Percentiles rank a stretch among this genome's conserved stretches.
Evolutionary conservation across 768 basidiomycete genomes (phyloP).

Genomic region (Amanita rubescens): DNA sequence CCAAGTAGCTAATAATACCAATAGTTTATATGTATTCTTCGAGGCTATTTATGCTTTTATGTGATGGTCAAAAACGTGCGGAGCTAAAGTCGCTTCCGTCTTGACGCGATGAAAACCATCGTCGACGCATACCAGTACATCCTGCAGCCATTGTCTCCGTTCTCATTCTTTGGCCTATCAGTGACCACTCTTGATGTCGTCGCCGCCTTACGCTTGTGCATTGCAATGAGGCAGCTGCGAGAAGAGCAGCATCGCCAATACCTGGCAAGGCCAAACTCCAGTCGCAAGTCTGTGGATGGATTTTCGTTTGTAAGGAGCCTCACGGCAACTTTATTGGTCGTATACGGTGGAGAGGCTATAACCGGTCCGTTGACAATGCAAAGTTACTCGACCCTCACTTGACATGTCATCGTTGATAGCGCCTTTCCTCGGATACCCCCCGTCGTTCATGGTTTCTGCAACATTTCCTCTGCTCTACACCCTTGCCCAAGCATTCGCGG

Average conservation of each 20-base stretch:
- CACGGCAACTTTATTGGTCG: slow-evolving; percentile 53
- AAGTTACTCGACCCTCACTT: neutral
- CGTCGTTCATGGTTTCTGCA: slow-evolving; percentile 78
- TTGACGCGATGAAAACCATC: slow-evolving; percentile 29
- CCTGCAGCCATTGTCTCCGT: slow-evolving; percentile 54
- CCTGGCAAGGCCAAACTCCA: slow-evolving; percentile 27
- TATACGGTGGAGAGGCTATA: slow-evolving; percentile 74
- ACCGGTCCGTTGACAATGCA: slow-evolving; percentile 31
- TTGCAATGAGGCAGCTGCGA: slow-evolving; percentile 60
- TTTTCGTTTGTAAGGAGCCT: slow-evolving; percentile 53
- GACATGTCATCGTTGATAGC: slow-evolving; percentile 31
- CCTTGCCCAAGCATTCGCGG: slow-evolving; percentile 51
- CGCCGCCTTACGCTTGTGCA: slow-evolving; percentile 62
- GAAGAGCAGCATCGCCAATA: slow-evolving; percentile 42
- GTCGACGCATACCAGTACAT: slow-evolving; percentile 44
- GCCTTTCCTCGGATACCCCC: slow-evolving; percentile 54
- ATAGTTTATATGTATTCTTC: neutral
- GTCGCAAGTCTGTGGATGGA: slow-evolving; percentile 30
- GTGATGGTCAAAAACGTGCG: too few species aligned
- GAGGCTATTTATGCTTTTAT: too few species aligned
- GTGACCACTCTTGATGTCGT: slow-evolving; percentile 61
- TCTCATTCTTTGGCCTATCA: slow-evolving; percentile 55
- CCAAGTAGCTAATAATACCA: slow-evolving; percentile 21
- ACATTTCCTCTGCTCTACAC: slow-evolving; percentile 57
- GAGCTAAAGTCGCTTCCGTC: neutral